Evolutionary conservation across 306 rosid genomes (phyloP).

Genomic region (Betula pendula): DNA sequence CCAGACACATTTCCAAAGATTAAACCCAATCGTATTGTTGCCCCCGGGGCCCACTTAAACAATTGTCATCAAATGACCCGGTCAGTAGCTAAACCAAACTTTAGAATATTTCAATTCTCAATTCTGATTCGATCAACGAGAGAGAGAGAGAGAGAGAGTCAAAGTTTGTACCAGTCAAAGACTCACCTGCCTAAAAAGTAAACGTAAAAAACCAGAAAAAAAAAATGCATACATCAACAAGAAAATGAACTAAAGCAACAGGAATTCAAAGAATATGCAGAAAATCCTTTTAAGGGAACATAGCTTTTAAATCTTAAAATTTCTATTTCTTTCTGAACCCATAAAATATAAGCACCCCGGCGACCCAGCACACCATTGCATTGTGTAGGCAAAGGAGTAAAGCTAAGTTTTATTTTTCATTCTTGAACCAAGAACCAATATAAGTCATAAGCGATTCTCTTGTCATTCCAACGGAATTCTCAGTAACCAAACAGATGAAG

Average conservation of each 20-base stretch:
- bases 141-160: not conserved
- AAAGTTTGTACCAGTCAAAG: not conserved
- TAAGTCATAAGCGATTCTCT: not conserved
- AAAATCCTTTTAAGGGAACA: too few species aligned
- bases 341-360: too few species aligned
- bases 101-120: not conserved
- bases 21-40: not conserved
- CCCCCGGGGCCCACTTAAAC: not conserved
- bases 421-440: not conserved
- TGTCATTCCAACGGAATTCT: constrained; percentile 5
- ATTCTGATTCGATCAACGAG: not conserved
- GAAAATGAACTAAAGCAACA: not conserved
- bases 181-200: not conserved
- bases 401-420: too few species aligned
- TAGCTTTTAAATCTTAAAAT: too few species aligned
- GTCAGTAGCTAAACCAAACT: not conserved
- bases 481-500: not conserved
- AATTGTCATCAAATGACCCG: not conserved
- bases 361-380: not conserved
- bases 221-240: constrained; percentile 3
- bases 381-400: too few species aligned
- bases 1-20: not conserved
- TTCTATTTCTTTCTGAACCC: too few species aligned
- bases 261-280: not conserved
- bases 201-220: not conserved